phyloP scores from a whole-genome alignment of 768 basidiomycete species.

The Suillus luteus region DNA sequence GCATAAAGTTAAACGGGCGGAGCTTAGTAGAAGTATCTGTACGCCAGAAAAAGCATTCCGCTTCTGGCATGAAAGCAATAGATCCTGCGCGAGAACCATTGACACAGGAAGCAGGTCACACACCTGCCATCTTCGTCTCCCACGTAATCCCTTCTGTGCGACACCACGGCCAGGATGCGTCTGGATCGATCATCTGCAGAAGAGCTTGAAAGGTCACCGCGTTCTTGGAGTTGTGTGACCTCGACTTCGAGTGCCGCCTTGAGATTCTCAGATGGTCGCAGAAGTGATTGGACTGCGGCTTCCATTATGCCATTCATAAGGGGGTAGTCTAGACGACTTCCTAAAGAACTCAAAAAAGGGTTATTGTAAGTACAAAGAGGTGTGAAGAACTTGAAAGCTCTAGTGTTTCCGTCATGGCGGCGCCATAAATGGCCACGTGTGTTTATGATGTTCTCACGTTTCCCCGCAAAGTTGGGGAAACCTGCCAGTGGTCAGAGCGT shows the following conservation, averaged over 20 bases:
- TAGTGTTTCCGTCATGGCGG: background rate
- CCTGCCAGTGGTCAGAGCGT: background rate
- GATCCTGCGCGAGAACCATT: slow-evolving; percentile 12
- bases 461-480: slow-evolving; percentile 24
- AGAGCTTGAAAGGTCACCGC: slow-evolving; percentile 3
- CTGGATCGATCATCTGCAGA: slow-evolving; percentile 7
- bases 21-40: background rate
- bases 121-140: slow-evolving; percentile 58
- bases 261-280: slow-evolving; percentile 48
- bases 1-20: background rate
- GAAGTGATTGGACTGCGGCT: slow-evolving; percentile 24
- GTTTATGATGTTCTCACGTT: slow-evolving; percentile 27
- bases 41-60: background rate
- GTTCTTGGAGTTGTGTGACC: slow-evolving; percentile 7
- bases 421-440: slow-evolving; percentile 14
- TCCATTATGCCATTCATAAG: slow-evolving; percentile 16
- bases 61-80: background rate
- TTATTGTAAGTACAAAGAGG: slow-evolving; percentile 2
- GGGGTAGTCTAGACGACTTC: slow-evolving; percentile 17
- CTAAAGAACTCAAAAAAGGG: slow-evolving; percentile 9
- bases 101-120: slow-evolving; percentile 17
- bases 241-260: slow-evolving; percentile 44
- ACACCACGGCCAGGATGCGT: slow-evolving; percentile 46
- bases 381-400: background rate
- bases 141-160: slow-evolving; percentile 45